Base-by-base conservation (phyloP, 352 stramenopile genomes). In the Pythium catenulatum region DNA sequence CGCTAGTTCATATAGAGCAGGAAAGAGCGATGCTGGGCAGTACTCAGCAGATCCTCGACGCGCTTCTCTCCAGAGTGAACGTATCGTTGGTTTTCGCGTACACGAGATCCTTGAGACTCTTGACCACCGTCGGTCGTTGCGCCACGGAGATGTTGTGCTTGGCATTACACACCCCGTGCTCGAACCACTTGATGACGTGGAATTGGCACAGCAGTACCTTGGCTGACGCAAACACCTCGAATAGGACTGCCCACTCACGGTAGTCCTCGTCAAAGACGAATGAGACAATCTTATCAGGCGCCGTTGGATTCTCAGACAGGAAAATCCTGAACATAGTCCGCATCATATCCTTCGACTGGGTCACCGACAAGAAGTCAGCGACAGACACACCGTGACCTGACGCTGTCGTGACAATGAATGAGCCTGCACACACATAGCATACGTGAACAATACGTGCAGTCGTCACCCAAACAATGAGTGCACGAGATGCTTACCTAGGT, bases 211-310 rank as follows among this genome's bases (percentile, higher is more conserved):
- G 54, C 14, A 86, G 34, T 0, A 83, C 59, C 23, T 61, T 19
- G 1, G 77, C n/a, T n/a, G n/a, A n/a, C n/a, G n/a, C n/a, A n/a
- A n/a, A 63, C 4, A 17, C 0, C 14, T 58, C 58, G 45, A 86
- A 73, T 43, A 59, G 14, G 8, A 43, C 58, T 21, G 45, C 45
- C 21, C 45, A 63, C 3, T 61, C 50, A 4, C 52, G 21, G 23
- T 82, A 89, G 39, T 89, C 83, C 34, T 89, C 85, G 61, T 86
- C 83, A 23, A 89, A 83, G 2, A 89, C 41, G 15, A 85, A 61
- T 15, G 82, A 79, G 13, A 66, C 32, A 0, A 76, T 79, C 6
- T 61, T 50, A 5, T 70, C 21, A 8, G 4, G 8, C 5, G 63
- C 63, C 7, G 37, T 39, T 34, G 63, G 63, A 21, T 52, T 73